Percentiles rank a stretch among this genome's conserved stretches.
Conservation (phyloP, 2,329 filamentous ascomycete genomes). For the Chrysoporthe deuterocubensis region DNA sequence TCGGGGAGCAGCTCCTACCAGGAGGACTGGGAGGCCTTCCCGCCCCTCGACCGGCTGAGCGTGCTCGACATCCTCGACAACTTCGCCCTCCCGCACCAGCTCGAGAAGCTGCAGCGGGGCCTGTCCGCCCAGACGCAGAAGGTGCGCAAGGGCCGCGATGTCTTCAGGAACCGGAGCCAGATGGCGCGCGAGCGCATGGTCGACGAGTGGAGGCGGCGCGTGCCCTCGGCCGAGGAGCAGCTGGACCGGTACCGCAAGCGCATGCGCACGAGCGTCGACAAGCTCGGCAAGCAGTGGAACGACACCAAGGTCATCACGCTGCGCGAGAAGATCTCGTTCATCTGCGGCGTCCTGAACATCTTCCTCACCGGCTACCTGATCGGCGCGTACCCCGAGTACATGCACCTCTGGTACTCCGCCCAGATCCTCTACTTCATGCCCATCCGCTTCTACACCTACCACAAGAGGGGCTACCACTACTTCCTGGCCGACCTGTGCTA, state of each 20-base stretch:
- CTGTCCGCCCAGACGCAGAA: slow-evolving; percentile 83
- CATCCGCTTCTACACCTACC: slow-evolving; percentile 89
- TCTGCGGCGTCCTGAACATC: slow-evolving; percentile 94
- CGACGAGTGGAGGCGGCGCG: slow-evolving; percentile 86
- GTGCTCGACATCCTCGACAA: slow-evolving; percentile 96
- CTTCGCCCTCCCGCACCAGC: slow-evolving; percentile 83
- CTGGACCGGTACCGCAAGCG: slow-evolving; percentile 86
- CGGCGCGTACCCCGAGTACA: slow-evolving; percentile 80
- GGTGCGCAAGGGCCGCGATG: slow-evolving; percentile 81
- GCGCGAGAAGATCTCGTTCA: slow-evolving; percentile 94
- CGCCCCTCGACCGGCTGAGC: slow-evolving; percentile 85
- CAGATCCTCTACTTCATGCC: slow-evolving; percentile 97
- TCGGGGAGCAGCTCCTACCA: slow-evolving; percentile 86
- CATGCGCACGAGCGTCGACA: slow-evolving; percentile 88
- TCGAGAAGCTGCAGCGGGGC: slow-evolving; percentile 87
- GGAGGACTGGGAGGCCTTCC: slow-evolving; percentile 84
- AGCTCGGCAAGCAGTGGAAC: slow-evolving; percentile 83
- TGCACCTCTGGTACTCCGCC: slow-evolving; percentile 89
- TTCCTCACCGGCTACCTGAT: slow-evolving; percentile 95
- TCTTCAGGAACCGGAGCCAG: slow-evolving; percentile 73
- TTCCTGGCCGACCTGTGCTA: slow-evolving; percentile 98
- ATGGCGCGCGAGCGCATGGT: slow-evolving; percentile 88
- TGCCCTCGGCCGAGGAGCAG: slow-evolving; percentile 88
- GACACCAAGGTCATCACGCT: slow-evolving; percentile 86
- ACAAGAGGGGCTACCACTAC: slow-evolving; percentile 91